Evolutionary conservation across 192 early-diverging fungal genomes (phyloP), one percentile per base, ranked within the genome.

Genomic region (Coemansia sp.): DNA sequence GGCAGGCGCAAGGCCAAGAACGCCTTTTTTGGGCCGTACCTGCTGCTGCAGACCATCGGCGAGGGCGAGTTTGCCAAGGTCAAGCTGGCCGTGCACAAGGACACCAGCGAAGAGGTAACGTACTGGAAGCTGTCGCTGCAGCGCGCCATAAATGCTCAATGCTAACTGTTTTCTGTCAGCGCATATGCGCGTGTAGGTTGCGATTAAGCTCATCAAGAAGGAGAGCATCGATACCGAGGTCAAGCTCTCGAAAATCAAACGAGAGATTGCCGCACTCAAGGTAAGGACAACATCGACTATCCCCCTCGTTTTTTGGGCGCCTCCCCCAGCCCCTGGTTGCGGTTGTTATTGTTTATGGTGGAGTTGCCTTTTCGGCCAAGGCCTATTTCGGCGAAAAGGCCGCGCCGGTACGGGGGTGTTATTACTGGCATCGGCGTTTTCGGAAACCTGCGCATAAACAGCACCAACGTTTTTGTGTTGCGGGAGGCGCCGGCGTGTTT

Each of bases 21-120:
- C 31, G 84, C 83, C 20, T 83, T 88, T 60, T 87, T 92, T 69
- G 90, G 94, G 5, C 91, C 92, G 50, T 99, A 99, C 79, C 64
- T 92, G 12, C 83, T 98, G 54, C 82, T 93, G 43, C 94, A 98
- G 77, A 97, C 94, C 20, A 82, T 98, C 9, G 94, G 94, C 49
- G 94, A 96, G 75, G 95, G 94, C 45, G 94, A 98, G 80, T 96
- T 96, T 79, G 94, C 91, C 52, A 95, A 98, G 74, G 94, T 96
- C 54, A 98, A 98, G 76, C 82, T 97, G 11, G 93, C 90, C 2
- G 84, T 90, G 60, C 92, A 98, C 60, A 79, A 80, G 35, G 82
- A 87, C 23, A 76, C 85, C 23, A 80, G 81, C 19, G 80, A 85
- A 58, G 88, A 90, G 79, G 74, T 70, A 65, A 50, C n/a, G n/a